Evolutionary conservation across 306 rosid genomes (phyloP).

Genomic region (Trifolium repens): DNA sequence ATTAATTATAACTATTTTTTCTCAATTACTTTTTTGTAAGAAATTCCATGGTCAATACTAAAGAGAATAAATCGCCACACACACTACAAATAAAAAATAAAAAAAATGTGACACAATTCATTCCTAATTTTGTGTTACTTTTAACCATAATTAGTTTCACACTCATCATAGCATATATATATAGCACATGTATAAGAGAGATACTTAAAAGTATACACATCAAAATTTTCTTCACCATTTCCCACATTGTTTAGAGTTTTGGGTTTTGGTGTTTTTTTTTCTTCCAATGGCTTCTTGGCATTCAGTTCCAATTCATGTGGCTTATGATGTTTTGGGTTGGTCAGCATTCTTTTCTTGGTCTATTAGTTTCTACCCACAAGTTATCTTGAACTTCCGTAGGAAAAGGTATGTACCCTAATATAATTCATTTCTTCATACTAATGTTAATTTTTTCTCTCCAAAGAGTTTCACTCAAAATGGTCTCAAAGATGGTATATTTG

Average conservation of each 20-base stretch:
- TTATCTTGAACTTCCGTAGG: slow-evolving; percentile 25
- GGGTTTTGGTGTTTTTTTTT: not conserved
- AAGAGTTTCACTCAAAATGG: slow-evolving; percentile 88
- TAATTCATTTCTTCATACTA: not conserved
- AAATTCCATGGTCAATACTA: not conserved
- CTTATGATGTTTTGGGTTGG: slow-evolving; percentile 39
- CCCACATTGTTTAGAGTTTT: not conserved
- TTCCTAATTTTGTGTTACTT: not conserved
- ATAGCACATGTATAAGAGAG: not conserved
- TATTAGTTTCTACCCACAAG: slow-evolving; percentile 39
- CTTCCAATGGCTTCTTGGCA: slow-evolving; percentile 39
- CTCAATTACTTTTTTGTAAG: not conserved
- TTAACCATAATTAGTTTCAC: not conserved
- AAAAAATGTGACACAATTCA: not conserved
- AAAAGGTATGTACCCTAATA: slow-evolving; percentile 23
- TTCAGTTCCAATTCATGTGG: slow-evolving; percentile 15
- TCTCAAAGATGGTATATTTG: slow-evolving; percentile 57
- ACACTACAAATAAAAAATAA: not conserved
- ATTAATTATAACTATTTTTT: not conserved
- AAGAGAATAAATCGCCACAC: not conserved
- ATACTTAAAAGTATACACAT: not conserved
- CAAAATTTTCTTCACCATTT: not conserved
- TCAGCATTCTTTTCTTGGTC: slow-evolving; percentile 33
- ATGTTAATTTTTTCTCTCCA: slow-evolving; percentile 60
- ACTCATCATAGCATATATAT: not conserved